Base-by-base conservation (phyloP, 768 basidiomycete genomes). In the Suillus lakei region DNA sequence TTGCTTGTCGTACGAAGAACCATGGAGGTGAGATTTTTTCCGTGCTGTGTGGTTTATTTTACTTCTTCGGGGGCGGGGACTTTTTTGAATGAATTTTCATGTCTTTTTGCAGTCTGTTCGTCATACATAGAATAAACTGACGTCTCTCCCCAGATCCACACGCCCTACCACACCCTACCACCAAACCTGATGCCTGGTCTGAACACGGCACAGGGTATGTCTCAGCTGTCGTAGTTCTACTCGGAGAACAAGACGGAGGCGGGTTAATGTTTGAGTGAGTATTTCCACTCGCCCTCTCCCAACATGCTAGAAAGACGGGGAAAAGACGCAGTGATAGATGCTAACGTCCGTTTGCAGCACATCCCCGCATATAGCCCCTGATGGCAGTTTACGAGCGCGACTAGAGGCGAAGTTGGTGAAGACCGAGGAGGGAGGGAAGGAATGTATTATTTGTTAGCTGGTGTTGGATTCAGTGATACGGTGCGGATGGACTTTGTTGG, bases 231-330 rank as follows among this genome's bases (percentile, higher is more conserved):
- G 68, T 79, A 4, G 79, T 81, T 1, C 71, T 80, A 0, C 74
- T 87, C 26, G 80, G 81, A 78, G 34, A 83, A 68, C 67, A 66
- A 69, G 56, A 73, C 73, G 74, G 87, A 2, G 72, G 78, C 1
- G 84, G 84, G 62, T 69, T 89, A 6, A 82, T 85, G 60, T 86
- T 86, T 61, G 80, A 81, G 88, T 89, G 62, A 73, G 87, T 80
- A 2, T 30, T 8, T n/a, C 26, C 5, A 32, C 10, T 7, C 10
- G 5, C 12, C 30, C 10, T 54, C 34, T 28, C 12, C 44, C 32
- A 38, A 26, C 3, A 26, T 18, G 0, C 34, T n/a, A n/a, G n/a
- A 26, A 39, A 2, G 34, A 59, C 12, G 12, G 39, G 50, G 50
- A 21, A 32, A 13, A 44, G 36, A 60, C 36, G 36, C 36, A 34